Base-by-base conservation (phyloP, 2,329 filamentous ascomycete genomes). In the Dothideomycetes sp. region DNA sequence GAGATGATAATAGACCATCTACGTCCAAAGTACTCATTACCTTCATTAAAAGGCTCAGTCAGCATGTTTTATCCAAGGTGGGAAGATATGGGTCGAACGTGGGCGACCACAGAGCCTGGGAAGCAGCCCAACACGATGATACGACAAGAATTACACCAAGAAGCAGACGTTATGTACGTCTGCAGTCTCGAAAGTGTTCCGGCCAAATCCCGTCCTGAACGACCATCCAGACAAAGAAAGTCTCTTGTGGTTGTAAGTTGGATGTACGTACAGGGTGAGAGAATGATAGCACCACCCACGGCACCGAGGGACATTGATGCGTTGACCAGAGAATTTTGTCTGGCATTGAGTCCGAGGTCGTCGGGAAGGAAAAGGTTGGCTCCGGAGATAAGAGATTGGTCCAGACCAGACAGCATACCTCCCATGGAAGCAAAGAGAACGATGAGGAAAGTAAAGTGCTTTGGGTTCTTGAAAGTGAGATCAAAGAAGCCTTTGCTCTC, bases 341-440 rank as follows among this genome's bases (percentile, higher is more conserved):
- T 63, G 2, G 64, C 61, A 4, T 50, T 62, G 22, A 84, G 66
- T 17, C 63, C 53, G 1, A 84, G 64, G 31, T 77, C 76, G 0
- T 56, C 49, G 3, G 80, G 81, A 31, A 84, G 64, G 54, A 73
- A 80, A 4, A 84, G 64, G 52, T 81, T 80, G 35, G 81, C 81
- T 38, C 81, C 81, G 10, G 73, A 79, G 51, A 85, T 85, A 42
- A 84, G 65, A 32, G 76, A 81, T 60, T 85, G 81, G 53, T 85
- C 81, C 15, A 85, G 68, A 45, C 81, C 81, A 1, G 78, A 82
- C 1, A 84, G 71, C 16, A 85, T 64, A 55, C 81, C 81, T 35
- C 81, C 80, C 77, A 84, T 82, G 12, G 76, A 81, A n/a, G 80
- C 80, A 50, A 84, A 84, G 1, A 70, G 75, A 31, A 82, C 78